Evolutionary conservation across 495 filamentous ascomycete genomes (phyloP), one percentile per base, ranked within the genome.

Genomic region (Pseudevernia furfuracea): DNA sequence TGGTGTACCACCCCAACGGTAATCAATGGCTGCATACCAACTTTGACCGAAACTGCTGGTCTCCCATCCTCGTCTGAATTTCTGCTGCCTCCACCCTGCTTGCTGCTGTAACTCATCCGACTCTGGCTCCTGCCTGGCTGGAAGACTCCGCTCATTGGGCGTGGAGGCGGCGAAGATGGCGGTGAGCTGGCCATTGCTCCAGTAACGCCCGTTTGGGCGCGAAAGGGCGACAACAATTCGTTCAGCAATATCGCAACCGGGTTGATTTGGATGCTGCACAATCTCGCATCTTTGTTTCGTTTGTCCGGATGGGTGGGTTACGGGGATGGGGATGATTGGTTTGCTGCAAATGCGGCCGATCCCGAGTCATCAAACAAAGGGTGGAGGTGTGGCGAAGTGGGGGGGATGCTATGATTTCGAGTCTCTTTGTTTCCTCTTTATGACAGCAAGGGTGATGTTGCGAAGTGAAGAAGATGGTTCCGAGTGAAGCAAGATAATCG

Each of bases 11-110:
- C 66, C 46, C 43, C 59, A 39, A 48, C 17, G 58, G 65, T 61
- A 63, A 58, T 43, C 61, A 12, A 60, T 32, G 9, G 66, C 63
- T 60, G 67, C 70, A 34, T 83, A 98, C 94, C 94, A 75, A 98
- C 94, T 96, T 92, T 96, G 73, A 98, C 94, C n/a, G 94, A 89
- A 32, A 64, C 57, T 4, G 62, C 37, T 38, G 94, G 97, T 76
- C 88, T 93, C 49, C 83, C 82, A 80, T 97, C 94, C 70, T 98
- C 94, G 72, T 97, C 94, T 3, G 92, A 96, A 36, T 88, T 88
- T 71, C 93, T 84, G 76, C 90, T 96, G 64, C 89, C 87, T 70
- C 84, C 87, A 57, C 87, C 89, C 46, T 81, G 80, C 75, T 86
- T 91, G 74, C 90, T 92, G 71, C 84, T 85, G 79, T 89, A 87